Conservation (phyloP, 1,139 yeast species). For the Nakaseomyces delphensis region DNA sequence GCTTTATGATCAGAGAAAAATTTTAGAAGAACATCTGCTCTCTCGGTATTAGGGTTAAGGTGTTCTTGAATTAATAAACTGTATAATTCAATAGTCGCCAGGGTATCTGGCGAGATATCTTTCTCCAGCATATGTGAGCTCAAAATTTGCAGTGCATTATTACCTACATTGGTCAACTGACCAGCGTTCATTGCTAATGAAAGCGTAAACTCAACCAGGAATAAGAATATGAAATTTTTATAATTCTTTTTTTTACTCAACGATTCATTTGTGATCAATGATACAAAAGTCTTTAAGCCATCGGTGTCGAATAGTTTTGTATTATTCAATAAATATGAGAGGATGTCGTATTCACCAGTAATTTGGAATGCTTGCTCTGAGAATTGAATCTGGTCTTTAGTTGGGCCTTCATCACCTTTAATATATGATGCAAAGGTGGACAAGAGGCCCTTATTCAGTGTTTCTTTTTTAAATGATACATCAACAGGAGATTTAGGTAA, state of each 20-base stretch:
- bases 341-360: background rate
- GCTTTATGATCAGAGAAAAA: background rate
- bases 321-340: background rate
- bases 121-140: background rate
- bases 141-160: conserved; percentile 14
- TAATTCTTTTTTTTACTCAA: conserved; percentile 13
- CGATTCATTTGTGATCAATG: background rate
- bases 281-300: background rate
- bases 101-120: background rate
- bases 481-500: conserved; percentile 24
- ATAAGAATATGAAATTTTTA: conserved; percentile 39
- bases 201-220: conserved; percentile 47
- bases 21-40: background rate
- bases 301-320: conserved; percentile 49
- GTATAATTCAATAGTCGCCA: background rate
- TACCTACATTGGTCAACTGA: conserved; percentile 32
- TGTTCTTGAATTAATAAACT: background rate
- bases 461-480: conserved; percentile 51
- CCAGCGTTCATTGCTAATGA: conserved; percentile 42
- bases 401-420: conserved; percentile 91
- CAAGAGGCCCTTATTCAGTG: conserved; percentile 62
- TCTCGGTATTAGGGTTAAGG: background rate
- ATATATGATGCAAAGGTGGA: conserved; percentile 88
- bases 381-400: conserved; percentile 83
- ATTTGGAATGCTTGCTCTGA: conserved; percentile 57